Conservation (phyloP, 148 eudicot species). For the Camellia lanceoleosa region DNA sequence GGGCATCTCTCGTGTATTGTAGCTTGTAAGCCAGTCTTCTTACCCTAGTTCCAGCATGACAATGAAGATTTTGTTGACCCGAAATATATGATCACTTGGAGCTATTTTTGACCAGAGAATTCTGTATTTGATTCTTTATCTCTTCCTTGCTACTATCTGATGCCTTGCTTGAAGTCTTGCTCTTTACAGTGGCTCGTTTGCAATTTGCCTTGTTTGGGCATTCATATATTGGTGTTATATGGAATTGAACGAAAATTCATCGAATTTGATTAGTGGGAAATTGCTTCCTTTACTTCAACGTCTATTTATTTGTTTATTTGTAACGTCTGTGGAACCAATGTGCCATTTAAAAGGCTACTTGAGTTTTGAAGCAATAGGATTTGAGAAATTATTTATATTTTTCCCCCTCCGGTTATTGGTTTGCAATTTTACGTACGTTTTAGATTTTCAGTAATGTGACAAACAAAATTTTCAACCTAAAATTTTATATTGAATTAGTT, state of each 20-base stretch:
- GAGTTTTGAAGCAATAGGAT: too few relatives aligned
- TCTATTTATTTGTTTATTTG: neutral
- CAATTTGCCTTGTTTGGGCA: neutral
- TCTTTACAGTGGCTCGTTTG: neutral
- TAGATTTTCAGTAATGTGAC: too few relatives aligned
- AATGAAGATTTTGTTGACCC: neutral
- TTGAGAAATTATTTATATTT: too few relatives aligned
- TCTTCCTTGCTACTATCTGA: neutral
- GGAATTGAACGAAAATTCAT: neutral
- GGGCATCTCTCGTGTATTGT: slow-evolving; percentile 6
- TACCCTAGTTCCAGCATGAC: neutral
- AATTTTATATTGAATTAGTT: too few relatives aligned
- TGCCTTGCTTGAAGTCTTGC: neutral
- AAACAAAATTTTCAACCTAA: too few relatives aligned
- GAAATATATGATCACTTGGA: neutral
- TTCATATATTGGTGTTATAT: neutral
- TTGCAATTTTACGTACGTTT: too few relatives aligned
- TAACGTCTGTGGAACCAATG: neutral
- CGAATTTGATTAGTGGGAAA: neutral
- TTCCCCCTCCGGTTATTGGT: too few relatives aligned
- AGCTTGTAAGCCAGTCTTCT: slow-evolving; percentile 6
- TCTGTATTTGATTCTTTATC: neutral
- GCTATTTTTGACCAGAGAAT: neutral
- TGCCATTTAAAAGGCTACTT: too few relatives aligned
- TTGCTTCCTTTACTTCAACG: neutral